Percentiles rank a stretch among this genome's conserved stretches.
Conservation (phyloP, 441 rosid genomes). For the Pelargonium cotyledonis region DNA sequence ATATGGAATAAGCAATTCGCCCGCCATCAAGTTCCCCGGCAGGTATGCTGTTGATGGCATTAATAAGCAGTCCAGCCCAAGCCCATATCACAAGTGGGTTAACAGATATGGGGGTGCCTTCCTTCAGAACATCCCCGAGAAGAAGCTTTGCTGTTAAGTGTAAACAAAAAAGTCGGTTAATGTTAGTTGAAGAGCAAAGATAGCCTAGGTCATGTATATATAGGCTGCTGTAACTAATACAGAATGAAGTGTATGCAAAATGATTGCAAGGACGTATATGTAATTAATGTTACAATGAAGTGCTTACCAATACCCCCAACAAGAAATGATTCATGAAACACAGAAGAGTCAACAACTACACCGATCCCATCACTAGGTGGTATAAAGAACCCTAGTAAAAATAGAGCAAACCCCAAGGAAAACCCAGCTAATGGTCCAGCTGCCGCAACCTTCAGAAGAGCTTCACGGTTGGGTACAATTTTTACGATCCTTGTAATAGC, state of each 20-base stretch:
- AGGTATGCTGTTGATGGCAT: slow-evolving; percentile 90
- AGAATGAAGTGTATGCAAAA: slow-evolving; percentile 1
- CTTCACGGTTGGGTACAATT: slow-evolving; percentile 80
- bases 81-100: slow-evolving; percentile 92
- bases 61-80: slow-evolving; percentile 93
- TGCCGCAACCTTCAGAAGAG: slow-evolving; percentile 77
- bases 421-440: slow-evolving; percentile 96
- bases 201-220: neutral
- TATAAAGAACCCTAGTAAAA: slow-evolving; percentile 64
- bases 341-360: slow-evolving; percentile 67
- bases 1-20: slow-evolving; percentile 65
- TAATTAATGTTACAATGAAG: neutral
- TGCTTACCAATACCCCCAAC: slow-evolving; percentile 68
- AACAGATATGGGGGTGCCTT: slow-evolving; percentile 65
- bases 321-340: slow-evolving; percentile 75
- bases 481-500: slow-evolving; percentile 78
- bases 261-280: neutral
- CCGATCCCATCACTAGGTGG: slow-evolving; percentile 88
- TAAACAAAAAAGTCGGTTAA: slow-evolving; percentile 12
- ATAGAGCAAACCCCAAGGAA: slow-evolving; percentile 64
- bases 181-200: slow-evolving; percentile 9
- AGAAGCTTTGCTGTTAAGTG: slow-evolving; percentile 55
- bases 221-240: neutral
- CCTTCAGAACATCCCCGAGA: slow-evolving; percentile 65
- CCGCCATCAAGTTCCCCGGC: slow-evolving; percentile 95